These are phyloP conservation scores for Jaltomata sinuosa DNA, from an alignment of 257 asterid genomes.

Conservation along the genomic window DNA sequence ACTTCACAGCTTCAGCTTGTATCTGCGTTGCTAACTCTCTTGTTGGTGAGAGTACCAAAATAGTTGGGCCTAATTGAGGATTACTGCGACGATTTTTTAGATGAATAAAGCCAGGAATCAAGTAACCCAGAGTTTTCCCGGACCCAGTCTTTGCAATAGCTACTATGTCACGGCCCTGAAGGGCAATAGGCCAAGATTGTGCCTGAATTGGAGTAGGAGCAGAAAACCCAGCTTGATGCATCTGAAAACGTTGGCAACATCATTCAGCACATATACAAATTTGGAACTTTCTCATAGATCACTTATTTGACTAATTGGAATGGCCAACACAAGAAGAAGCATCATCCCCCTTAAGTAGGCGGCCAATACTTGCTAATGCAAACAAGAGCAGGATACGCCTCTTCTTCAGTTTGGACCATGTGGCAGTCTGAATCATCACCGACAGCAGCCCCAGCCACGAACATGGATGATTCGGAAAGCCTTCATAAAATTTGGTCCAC, in stretches of 20 bases:
- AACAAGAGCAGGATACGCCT: constrained; percentile 72
- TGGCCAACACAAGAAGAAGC: constrained; percentile 74
- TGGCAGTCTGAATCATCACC: constrained; percentile 76
- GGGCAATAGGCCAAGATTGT: constrained; percentile 23
- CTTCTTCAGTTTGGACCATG: constrained; percentile 69
- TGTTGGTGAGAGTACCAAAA: constrained; percentile 91
- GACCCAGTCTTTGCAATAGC: constrained; percentile 24
- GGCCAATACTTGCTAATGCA: constrained; percentile 63
- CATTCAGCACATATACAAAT: constrained; percentile 32
- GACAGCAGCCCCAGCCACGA: constrained; percentile 63
- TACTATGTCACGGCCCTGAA: constrained; percentile 17
- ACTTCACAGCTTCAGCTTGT: constrained; percentile 90
- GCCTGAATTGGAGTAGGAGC: constrained; percentile 26
- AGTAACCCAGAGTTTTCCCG: constrained; percentile 21
- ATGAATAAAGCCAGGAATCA: constrained; percentile 15
- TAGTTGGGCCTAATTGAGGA: constrained; percentile 85
- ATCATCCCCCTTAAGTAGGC: constrained; percentile 55
- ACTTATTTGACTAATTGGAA: constrained; percentile 35
- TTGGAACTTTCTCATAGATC: constrained; percentile 26
- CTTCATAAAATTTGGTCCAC: constrained; percentile 66
- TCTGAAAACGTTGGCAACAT: constrained; percentile 53
- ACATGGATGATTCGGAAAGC: constrained; percentile 80
- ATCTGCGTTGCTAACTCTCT: constrained; percentile 97
- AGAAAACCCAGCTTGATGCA: constrained; percentile 28
- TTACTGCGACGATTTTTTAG: constrained; percentile 29